Evolutionary conservation across 805 yeast genomes (phyloP).

Genomic region (Lipomyces lipofer): DNA sequence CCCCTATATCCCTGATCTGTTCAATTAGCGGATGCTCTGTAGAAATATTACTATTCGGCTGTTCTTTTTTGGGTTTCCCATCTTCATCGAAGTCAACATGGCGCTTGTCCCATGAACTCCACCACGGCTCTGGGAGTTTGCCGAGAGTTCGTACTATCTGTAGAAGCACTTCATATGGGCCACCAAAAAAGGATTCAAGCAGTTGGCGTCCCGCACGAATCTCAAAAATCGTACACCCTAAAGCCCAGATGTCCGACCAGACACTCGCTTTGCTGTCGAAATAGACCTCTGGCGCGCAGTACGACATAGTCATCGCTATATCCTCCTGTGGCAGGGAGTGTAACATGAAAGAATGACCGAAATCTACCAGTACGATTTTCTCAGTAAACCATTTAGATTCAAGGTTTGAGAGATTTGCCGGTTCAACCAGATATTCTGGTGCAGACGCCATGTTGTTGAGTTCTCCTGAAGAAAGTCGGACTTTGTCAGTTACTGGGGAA

Average conservation of each 20-base stretch:
- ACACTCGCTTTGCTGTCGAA: neutral
- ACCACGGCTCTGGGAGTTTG: conserved; percentile 1
- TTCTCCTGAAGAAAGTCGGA: neutral
- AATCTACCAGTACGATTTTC: neutral
- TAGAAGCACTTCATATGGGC: neutral
- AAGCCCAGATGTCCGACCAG: conserved; percentile 2
- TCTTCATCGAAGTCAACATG: neutral
- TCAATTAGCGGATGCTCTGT: neutral
- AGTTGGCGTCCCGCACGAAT: neutral
- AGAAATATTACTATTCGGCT: neutral
- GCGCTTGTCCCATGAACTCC: neutral
- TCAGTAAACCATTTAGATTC: neutral
- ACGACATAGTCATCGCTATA: neutral
- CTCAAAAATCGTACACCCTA: neutral
- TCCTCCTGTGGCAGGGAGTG: neutral
- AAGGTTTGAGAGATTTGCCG: neutral
- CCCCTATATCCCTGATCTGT: neutral
- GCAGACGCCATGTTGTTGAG: neutral
- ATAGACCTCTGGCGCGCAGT: neutral
- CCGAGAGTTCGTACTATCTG: neutral
- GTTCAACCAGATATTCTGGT: neutral
- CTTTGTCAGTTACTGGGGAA: neutral
- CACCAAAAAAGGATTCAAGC: neutral
- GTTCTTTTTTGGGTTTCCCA: neutral
- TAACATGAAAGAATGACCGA: neutral